Evolutionary conservation across 148 eudicot genomes (phyloP).

Genomic region (Hydrangea macrophylla): DNA sequence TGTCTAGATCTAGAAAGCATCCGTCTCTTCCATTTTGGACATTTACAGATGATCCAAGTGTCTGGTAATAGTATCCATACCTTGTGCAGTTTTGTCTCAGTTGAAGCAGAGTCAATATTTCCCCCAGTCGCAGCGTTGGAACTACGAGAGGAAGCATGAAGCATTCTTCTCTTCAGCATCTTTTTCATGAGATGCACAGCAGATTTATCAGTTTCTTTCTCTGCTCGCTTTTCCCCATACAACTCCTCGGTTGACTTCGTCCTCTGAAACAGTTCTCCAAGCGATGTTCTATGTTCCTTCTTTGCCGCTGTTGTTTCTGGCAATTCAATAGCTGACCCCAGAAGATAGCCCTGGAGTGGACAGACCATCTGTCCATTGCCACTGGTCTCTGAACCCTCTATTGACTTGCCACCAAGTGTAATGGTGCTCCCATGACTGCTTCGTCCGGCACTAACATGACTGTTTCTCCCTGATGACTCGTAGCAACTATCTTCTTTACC

Average conservation of each 20-base stretch:
- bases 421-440: conserved; percentile 72
- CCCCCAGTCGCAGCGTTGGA: conserved; percentile 35
- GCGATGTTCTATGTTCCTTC: conserved; percentile 62
- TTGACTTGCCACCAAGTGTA: conserved; percentile 59
- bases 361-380: conserved; percentile 39
- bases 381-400: conserved; percentile 44
- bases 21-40: background rate
- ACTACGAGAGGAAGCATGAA: conserved; percentile 36
- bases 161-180: conserved; percentile 53
- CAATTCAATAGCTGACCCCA: conserved; percentile 64
- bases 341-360: conserved; percentile 74
- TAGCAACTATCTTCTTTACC: conserved; percentile 51
- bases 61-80: conserved; percentile 26
- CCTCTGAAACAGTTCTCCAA: conserved; percentile 83
- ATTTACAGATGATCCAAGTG: background rate
- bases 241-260: conserved; percentile 60
- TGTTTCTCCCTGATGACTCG: conserved; percentile 70
- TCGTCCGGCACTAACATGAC: conserved; percentile 66
- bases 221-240: conserved; percentile 42
- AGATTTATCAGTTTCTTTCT: conserved; percentile 56
- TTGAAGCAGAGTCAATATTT: conserved; percentile 36
- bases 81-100: conserved; percentile 67
- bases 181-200: conserved; percentile 55
- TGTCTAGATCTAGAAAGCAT: no score
- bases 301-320: conserved; percentile 46